Evolutionary conservation across 2,329 filamentous ascomycete species (phyloP).

Genomic region (Aspergillus latus): DNA sequence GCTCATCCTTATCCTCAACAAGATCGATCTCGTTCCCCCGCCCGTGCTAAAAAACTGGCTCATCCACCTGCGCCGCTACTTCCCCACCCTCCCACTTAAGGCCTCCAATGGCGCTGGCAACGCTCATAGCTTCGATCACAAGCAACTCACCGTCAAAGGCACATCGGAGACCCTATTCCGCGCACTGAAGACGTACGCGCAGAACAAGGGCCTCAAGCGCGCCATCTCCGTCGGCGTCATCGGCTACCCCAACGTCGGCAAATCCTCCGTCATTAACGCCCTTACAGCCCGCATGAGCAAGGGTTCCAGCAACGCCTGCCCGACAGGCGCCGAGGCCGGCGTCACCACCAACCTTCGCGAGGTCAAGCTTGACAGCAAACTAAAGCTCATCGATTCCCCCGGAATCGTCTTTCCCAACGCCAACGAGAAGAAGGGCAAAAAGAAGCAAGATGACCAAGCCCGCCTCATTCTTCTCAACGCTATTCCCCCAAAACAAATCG

Average conservation of each 20-base stretch:
- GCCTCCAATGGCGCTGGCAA: slow-evolving; percentile 80
- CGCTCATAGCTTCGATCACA: slow-evolving; percentile 89
- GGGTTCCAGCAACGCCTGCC: slow-evolving; percentile 67
- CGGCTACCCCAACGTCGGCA: slow-evolving; percentile 93
- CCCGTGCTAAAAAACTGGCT: slow-evolving; percentile 83
- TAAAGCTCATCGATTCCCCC: slow-evolving; percentile 89
- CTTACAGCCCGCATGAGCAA: slow-evolving; percentile 73
- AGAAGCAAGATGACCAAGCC: slow-evolving; percentile 69
- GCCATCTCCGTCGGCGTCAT: slow-evolving; percentile 90
- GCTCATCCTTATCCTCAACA: slow-evolving; percentile 89
- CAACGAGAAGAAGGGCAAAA: slow-evolving; percentile 54
- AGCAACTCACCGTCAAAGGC: slow-evolving; percentile 79
- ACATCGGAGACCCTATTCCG: slow-evolving; percentile 84
- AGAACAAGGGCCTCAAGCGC: slow-evolving; percentile 79
- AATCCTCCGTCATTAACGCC: slow-evolving; percentile 94
- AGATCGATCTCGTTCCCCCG: slow-evolving; percentile 86
- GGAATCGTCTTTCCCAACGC: slow-evolving; percentile 87
- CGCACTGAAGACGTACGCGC: slow-evolving; percentile 84
- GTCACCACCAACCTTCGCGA: slow-evolving; percentile 85
- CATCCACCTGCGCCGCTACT: slow-evolving; percentile 77
- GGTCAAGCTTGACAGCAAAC: slow-evolving; percentile 92
- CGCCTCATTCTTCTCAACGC: slow-evolving; percentile 86
- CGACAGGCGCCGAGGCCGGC: slow-evolving; percentile 85
- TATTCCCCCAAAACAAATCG: slow-evolving; percentile 89
- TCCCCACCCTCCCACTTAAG: slow-evolving; percentile 85